Percentiles rank a stretch among this genome's conserved stretches.
Evolutionary conservation across 352 stramenopile genomes (phyloP).

Genomic region (Globisporangium recalcitrans): DNA sequence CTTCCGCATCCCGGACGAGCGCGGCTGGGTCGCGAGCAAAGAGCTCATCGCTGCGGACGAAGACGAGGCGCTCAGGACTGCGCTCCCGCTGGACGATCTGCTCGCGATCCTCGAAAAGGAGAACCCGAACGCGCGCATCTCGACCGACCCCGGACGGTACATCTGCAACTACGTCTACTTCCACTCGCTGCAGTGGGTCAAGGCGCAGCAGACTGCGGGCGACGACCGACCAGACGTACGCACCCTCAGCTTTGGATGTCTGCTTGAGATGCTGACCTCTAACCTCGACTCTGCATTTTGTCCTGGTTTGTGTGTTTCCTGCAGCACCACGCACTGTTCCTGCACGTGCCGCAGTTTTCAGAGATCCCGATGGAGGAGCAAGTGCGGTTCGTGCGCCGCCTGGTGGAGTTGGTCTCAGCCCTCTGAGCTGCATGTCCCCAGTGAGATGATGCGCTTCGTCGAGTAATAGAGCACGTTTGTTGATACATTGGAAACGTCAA

Average conservation of each 20-base stretch:
- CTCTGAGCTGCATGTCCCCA: constrained; percentile 10
- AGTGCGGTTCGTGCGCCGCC: constrained; percentile 46
- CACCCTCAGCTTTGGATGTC: background rate
- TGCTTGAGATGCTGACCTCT: background rate
- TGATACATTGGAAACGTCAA: too few species aligned
- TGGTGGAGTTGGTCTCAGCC: constrained; percentile 46
- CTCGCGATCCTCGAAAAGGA: constrained; percentile 29
- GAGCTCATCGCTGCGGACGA: constrained; percentile 50
- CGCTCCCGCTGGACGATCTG: constrained; percentile 56
- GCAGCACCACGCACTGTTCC: constrained; percentile 64
- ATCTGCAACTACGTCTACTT: constrained; percentile 88
- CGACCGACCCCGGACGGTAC: constrained; percentile 71
- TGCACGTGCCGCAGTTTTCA: constrained; percentile 68
- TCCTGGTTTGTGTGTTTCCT: background rate
- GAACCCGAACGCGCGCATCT: constrained; percentile 39
- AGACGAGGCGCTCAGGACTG: constrained; percentile 37
- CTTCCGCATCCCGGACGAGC: constrained; percentile 79
- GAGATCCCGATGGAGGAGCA: constrained; percentile 58
- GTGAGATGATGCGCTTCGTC: too few species aligned
- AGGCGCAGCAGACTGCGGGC: constrained; percentile 30
- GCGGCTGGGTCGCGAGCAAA: constrained; percentile 51
- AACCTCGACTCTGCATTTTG: too few species aligned
- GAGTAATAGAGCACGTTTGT: too few species aligned
- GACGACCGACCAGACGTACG: constrained; percentile 25
- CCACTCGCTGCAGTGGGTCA: constrained; percentile 63